A percentile compares a stretch with the other conserved stretches of the same genome.
phyloP scores from a whole-genome alignment of 495 filamentous ascomycete genomes.

The Choiromyces venosus region DNA sequence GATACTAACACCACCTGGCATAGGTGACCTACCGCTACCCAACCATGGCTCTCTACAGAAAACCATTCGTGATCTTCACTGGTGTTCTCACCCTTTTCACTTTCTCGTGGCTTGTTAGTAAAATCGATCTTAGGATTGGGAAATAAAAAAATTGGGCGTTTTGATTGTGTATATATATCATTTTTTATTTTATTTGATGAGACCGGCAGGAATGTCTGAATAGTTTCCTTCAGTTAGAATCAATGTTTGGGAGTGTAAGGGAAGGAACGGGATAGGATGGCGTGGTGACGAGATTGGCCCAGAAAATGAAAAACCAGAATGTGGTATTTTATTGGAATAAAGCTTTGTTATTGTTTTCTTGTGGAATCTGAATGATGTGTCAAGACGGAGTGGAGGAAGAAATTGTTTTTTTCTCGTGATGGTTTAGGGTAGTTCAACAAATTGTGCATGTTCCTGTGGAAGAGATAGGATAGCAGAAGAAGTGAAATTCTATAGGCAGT shows the following conservation, averaged over 20 bases:
- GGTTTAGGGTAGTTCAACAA: not conserved
- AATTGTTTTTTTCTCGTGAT: not conserved
- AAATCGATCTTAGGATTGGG: conserved; percentile 64
- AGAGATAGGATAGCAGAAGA: not conserved
- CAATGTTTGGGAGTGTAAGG: not conserved
- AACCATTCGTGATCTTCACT: conserved; percentile 77
- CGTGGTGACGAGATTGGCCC: no score
- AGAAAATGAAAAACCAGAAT: not conserved
- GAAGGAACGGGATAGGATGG: not conserved
- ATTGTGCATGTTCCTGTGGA: not conserved
- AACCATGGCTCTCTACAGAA: conserved; percentile 66
- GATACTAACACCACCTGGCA: conserved; percentile 3
- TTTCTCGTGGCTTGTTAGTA: conserved; percentile 68
- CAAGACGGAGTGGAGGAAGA: no score
- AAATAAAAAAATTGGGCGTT: conserved; percentile 14
- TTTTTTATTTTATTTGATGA: not conserved
- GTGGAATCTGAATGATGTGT: not conserved
- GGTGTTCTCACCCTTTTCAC: conserved; percentile 69
- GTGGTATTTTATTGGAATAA: not conserved
- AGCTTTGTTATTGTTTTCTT: not conserved
- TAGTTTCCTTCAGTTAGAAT: not conserved
- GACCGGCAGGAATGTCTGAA: not conserved
- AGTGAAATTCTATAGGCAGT: not conserved
- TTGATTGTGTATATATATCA: not conserved
- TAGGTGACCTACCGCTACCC: conserved; percentile 80